Conservation (phyloP, 2,329 filamentous ascomycete genomes). For the Metarhizium anisopliae region DNA sequence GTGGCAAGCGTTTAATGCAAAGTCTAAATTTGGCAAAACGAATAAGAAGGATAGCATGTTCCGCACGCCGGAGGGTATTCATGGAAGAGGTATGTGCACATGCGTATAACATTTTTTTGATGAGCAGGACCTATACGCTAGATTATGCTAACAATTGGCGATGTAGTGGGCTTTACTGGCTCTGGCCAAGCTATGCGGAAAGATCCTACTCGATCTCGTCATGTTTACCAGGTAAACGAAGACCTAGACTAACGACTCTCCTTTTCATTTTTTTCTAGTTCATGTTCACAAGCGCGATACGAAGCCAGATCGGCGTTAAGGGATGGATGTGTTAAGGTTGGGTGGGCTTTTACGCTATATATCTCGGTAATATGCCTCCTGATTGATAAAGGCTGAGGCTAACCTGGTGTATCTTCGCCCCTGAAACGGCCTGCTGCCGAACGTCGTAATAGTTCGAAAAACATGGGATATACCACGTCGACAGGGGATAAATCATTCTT, state of each 20-base stretch:
- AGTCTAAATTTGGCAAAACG: constrained; percentile 58
- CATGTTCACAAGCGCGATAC: constrained; percentile 1
- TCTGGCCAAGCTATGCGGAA: constrained; percentile 95
- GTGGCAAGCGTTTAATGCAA: constrained; percentile 88
- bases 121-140: not conserved
- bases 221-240: constrained; percentile 73
- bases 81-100: constrained; percentile 66
- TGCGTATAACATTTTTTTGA: not conserved
- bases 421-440: not conserved
- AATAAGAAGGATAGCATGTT: constrained; percentile 95
- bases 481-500: not conserved
- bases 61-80: constrained; percentile 76
- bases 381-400: constrained; percentile 30
- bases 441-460: constrained; percentile 7
- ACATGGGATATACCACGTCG: constrained; percentile 1
- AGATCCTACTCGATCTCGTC: constrained; percentile 70
- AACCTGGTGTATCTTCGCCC: constrained; percentile 20
- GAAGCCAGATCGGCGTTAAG: constrained; percentile 10
- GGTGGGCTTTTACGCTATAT: constrained; percentile 20
- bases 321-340: constrained; percentile 12
- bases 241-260: constrained; percentile 53
- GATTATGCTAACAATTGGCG: constrained; percentile 11
- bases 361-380: constrained; percentile 25
- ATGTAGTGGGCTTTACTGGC: constrained; percentile 84
- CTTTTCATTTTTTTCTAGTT: not conserved